Evolutionary conservation across 768 basidiomycete species (phyloP).

Genomic region (Phlebiopsis flavidoalba): DNA sequence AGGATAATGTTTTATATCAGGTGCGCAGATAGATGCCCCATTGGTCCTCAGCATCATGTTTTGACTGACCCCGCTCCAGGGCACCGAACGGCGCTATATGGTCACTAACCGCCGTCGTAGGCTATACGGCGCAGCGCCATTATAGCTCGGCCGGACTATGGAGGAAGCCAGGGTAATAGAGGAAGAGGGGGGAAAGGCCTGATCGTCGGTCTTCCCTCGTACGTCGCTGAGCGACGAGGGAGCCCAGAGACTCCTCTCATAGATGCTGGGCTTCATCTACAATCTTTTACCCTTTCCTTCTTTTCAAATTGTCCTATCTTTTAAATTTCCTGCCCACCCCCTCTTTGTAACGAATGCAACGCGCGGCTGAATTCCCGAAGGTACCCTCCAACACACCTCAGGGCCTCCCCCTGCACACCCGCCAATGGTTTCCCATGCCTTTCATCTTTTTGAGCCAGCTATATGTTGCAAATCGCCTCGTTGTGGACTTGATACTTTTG

Average conservation of each 20-base stretch:
- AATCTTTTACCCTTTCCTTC: slow-evolving; percentile 10
- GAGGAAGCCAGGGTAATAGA: slow-evolving; percentile 56
- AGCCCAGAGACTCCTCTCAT: slow-evolving; percentile 15
- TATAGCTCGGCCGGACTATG: slow-evolving; percentile 63
- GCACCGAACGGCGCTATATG: slow-evolving; percentile 80
- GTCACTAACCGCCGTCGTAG: slow-evolving; percentile 65
- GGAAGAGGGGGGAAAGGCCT: slow-evolving; percentile 55
- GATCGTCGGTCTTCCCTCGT: slow-evolving; percentile 19
- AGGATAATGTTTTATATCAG: slow-evolving; percentile 82
- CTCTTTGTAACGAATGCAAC: slow-evolving; percentile 10
- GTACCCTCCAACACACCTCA: not conserved
- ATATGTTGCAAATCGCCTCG: not conserved
- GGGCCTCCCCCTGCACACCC: not conserved
- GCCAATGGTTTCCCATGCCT: not conserved
- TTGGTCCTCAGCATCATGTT: not conserved
- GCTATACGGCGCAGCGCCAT: slow-evolving; percentile 68
- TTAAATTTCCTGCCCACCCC: slow-evolving; percentile 1
- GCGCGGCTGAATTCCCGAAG: slow-evolving; percentile 14
- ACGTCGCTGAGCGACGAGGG: slow-evolving; percentile 10
- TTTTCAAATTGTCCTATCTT: slow-evolving; percentile 7
- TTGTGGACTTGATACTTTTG: not conserved
- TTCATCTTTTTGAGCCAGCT: not conserved
- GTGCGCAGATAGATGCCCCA: slow-evolving; percentile 33
- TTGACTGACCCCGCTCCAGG: slow-evolving; percentile 38
- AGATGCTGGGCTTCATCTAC: slow-evolving; percentile 21